Evolutionary conservation across 2,329 filamentous ascomycete genomes (phyloP), one percentile per base, ranked within the genome.

Genomic region (Beauveria sp.): DNA sequence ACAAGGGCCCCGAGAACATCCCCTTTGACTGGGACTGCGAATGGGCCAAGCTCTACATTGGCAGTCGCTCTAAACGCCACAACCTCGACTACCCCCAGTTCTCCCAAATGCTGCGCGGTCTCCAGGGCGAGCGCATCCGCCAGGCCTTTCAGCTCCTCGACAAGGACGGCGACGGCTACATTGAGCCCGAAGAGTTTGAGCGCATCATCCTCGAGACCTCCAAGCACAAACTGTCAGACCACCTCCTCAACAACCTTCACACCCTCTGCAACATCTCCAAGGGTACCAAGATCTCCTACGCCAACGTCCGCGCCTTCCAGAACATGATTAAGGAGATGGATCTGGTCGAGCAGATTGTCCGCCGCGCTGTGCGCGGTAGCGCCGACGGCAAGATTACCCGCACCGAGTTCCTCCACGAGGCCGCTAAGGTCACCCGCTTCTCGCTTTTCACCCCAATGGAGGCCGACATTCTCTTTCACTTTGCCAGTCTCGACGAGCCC

Each of bases 271-370:
- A 97, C 77, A 96, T 98, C 73, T 91, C 91, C 8, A 81, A 87
- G 40, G 88, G 91, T 65, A 95, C 86, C 79, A 96, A 96, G 78
- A 95, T 99, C 68, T 97, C 93, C 7, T 99, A 99, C 72, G 92
- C 95, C 73, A 97, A 96, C 72, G 95, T 99, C 38, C 87, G 95
- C 67, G 95, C 95, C 43, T 99, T 99, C 79, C 93, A 96, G 79
- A 99, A 99, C 74, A 88, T 99, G 76, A 93, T 99, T 69, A 88
- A 90, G 70, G 93, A 98, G 77, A 97, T 99, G 91, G 95, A 99
- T 70, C 83, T 98, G 70, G 91, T 98, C 55, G 95, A 99, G 79
- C 80, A 96, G 67, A 92, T 99, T 71, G 85, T 99, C 66, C 87
- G 91, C 67, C 91, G 91, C 70, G 95, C 95, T 43, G 90, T 91